Evolutionary conservation across 2,329 filamentous ascomycete species (phyloP).

Genomic region (Colletotrichum sp.): DNA sequence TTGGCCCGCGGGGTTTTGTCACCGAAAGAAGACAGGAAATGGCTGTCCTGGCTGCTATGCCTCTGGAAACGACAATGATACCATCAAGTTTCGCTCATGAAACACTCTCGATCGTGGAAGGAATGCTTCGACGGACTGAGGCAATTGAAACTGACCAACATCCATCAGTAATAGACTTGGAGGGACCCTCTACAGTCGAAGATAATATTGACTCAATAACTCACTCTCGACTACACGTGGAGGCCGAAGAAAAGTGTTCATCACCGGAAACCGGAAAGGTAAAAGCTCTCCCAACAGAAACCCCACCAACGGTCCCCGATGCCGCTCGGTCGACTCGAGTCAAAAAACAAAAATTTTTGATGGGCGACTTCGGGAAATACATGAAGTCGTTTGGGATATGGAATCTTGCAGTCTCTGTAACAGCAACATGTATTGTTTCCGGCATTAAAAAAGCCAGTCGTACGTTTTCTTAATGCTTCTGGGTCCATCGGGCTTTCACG

Average conservation of each 20-base stretch:
- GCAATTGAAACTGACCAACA: neutral
- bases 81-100: neutral
- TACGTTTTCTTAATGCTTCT: neutral
- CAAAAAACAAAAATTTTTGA: neutral
- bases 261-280: neutral
- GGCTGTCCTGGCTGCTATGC: neutral
- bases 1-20: neutral
- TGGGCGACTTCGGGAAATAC: neutral
- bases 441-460: neutral
- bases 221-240: accelerated
- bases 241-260: neutral
- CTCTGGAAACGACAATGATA: neutral
- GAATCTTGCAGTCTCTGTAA: neutral
- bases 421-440: neutral
- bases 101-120: neutral
- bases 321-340: neutral
- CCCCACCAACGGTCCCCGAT: neutral
- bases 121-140: neutral
- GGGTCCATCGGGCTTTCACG: neutral
- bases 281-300: neutral
- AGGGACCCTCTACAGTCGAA: neutral
- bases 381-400: neutral
- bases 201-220: neutral
- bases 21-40: neutral
- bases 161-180: neutral